Evolutionary conservation across 1,139 yeast genomes (phyloP).

Genomic region (Candida frijolesensis): DNA sequence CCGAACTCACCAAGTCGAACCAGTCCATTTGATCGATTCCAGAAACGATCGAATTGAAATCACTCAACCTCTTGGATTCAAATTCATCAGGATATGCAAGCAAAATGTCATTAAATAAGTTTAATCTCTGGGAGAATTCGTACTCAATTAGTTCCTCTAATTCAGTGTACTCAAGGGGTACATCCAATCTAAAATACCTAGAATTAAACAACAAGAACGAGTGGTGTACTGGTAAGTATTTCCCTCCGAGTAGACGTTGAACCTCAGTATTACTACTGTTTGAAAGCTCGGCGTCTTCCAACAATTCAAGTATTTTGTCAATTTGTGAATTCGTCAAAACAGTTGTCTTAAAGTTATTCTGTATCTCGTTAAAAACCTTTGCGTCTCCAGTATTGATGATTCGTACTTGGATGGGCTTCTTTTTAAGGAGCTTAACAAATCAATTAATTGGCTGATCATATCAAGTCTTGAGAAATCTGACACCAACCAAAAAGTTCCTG

Average conservation of each 20-base stretch:
- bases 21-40: constrained; percentile 33
- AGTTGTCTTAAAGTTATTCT: constrained; percentile 13
- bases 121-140: constrained; percentile 39
- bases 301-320: constrained; percentile 16
- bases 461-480: constrained; percentile 51
- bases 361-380: constrained; percentile 8
- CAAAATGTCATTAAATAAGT: constrained; percentile 31
- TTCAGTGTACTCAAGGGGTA: constrained; percentile 21
- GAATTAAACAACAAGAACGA: constrained; percentile 43
- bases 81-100: constrained; percentile 33
- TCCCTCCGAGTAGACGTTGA: constrained; percentile 19
- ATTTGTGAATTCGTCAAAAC: constrained; percentile 19
- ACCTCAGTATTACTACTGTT: background rate
- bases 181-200: constrained; percentile 39
- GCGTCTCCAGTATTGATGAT: constrained; percentile 30
- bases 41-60: constrained; percentile 20
- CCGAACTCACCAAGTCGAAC: constrained; percentile 49
- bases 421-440: constrained; percentile 32
- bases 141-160: constrained; percentile 33
- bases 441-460: constrained; percentile 45
- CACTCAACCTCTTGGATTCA: constrained; percentile 21
- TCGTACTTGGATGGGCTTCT: constrained; percentile 37
- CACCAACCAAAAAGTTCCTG: constrained; percentile 52
- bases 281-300: constrained; percentile 8
- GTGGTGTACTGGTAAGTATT: constrained; percentile 37